Evolutionary conservation across 2,329 filamentous ascomycete species (phyloP).

Genomic region (Pseudogymnoascus sp.): DNA sequence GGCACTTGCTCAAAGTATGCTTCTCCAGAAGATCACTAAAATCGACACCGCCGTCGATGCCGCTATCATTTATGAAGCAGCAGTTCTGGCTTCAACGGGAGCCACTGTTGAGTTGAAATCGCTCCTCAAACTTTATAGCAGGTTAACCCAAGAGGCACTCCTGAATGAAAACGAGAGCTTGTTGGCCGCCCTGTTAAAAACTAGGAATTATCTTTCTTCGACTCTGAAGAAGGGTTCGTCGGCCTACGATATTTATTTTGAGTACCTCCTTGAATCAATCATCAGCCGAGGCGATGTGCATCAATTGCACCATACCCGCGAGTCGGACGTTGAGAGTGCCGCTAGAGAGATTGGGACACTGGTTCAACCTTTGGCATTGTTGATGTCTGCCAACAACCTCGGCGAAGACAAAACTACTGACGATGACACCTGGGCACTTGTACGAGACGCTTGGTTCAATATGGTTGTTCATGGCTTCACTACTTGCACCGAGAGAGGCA

Average conservation of each 20-base stretch:
- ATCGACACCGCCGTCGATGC: conserved; percentile 73
- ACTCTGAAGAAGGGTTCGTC: conserved; percentile 61
- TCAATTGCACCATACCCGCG: conserved; percentile 62
- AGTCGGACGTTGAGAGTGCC: conserved; percentile 73
- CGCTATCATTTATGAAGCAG: conserved; percentile 76
- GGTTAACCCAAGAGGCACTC: conserved; percentile 65
- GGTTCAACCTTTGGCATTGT: conserved; percentile 74
- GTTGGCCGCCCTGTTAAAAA: conserved; percentile 69
- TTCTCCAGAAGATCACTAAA: conserved; percentile 90
- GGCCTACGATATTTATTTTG: conserved; percentile 74
- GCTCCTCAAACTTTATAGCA: conserved; percentile 74
- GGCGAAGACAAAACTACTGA: conserved; percentile 46
- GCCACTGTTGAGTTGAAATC: conserved; percentile 77
- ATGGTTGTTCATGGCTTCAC: conserved; percentile 90
- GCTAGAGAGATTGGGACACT: conserved; percentile 82
- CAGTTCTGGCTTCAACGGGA: conserved; percentile 66
- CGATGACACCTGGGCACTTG: conserved; percentile 56
- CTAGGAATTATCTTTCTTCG: conserved; percentile 68
- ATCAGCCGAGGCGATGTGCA: conserved; percentile 85
- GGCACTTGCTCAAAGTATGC: conserved; percentile 86
- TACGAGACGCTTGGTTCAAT: conserved; percentile 97
- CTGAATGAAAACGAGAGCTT: conserved; percentile 59
- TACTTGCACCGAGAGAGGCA: conserved; percentile 62
- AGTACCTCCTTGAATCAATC: conserved; percentile 75
- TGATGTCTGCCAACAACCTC: conserved; percentile 63